A percentile compares a stretch with the other conserved stretches of the same genome.
phyloP scores from a whole-genome alignment of 345 rosid species.

The Gossypium ekmanianum region DNA sequence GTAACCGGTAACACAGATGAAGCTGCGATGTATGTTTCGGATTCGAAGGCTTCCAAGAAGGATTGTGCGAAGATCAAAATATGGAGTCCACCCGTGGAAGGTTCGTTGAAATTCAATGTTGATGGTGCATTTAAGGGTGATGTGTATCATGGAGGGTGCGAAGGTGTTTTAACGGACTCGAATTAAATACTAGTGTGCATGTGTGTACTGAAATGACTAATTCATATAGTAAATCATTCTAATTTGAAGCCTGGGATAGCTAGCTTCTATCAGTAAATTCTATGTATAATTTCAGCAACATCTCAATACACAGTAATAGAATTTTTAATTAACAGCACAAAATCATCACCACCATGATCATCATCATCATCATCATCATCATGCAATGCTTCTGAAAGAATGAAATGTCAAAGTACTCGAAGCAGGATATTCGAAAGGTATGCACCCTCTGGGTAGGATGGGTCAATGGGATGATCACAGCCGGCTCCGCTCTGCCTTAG shows the following conservation, averaged over 20 bases:
- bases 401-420: slow-evolving; percentile 37
- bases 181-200: too few species aligned
- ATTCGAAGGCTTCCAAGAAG: too few species aligned
- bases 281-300: not conserved
- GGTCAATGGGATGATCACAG: slow-evolving; percentile 81
- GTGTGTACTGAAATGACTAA: too few species aligned
- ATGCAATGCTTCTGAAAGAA: not conserved
- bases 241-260: not conserved
- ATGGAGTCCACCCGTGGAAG: too few species aligned
- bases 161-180: too few species aligned
- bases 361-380: not conserved
- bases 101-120: too few species aligned
- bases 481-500: slow-evolving; percentile 73
- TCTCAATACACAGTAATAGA: not conserved
- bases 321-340: not conserved
- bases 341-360: not conserved
- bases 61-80: too few species aligned
- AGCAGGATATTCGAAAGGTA: slow-evolving; percentile 66
- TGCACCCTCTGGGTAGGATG: slow-evolving; percentile 80
- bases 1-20: too few species aligned
- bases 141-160: too few species aligned
- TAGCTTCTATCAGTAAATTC: not conserved
- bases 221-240: not conserved
- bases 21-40: too few species aligned
- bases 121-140: too few species aligned